Conservation (phyloP, 768 basidiomycete species). For the Macrolepiota fuliginosa region DNA sequence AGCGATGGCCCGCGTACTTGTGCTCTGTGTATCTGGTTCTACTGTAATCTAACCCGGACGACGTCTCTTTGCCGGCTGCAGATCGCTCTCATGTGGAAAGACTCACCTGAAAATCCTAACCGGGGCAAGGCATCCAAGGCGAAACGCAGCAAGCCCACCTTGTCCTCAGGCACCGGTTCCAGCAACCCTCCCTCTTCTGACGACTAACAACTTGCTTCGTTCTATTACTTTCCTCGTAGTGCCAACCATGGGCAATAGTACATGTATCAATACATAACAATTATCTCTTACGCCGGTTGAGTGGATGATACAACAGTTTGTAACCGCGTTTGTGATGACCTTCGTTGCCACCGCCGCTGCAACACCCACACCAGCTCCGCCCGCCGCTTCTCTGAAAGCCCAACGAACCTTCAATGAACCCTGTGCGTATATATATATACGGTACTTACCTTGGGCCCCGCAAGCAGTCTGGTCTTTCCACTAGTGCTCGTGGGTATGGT, state of each 20-base stretch:
- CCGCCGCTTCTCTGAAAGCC: slow-evolving; percentile 1
- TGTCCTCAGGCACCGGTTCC: neutral
- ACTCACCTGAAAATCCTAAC: slow-evolving; percentile 64
- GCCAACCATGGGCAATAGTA: neutral
- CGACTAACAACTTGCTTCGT: neutral
- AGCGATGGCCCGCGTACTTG: slow-evolving; percentile 45
- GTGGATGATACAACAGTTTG: slow-evolving; percentile 1
- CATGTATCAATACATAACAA: neutral
- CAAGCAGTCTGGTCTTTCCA: no score
- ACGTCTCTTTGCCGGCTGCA: slow-evolving; percentile 19
- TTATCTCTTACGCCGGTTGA: neutral
- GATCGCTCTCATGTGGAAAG: slow-evolving; percentile 57
- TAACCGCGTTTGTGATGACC: slow-evolving; percentile 1
- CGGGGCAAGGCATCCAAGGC: slow-evolving; percentile 48
- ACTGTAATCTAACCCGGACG: neutral
- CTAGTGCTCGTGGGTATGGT: no score
- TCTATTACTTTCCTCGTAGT: neutral
- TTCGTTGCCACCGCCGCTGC: slow-evolving; percentile 7
- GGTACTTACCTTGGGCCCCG: slow-evolving; percentile 11
- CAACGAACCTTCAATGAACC: neutral
- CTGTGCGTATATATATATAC: neutral
- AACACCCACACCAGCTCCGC: neutral
- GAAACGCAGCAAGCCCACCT: neutral
- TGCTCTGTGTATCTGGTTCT: neutral
- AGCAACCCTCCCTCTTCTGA: neutral